Conservation (phyloP, 177 flowering plant genomes). For the Vitis hybrid region DNA sequence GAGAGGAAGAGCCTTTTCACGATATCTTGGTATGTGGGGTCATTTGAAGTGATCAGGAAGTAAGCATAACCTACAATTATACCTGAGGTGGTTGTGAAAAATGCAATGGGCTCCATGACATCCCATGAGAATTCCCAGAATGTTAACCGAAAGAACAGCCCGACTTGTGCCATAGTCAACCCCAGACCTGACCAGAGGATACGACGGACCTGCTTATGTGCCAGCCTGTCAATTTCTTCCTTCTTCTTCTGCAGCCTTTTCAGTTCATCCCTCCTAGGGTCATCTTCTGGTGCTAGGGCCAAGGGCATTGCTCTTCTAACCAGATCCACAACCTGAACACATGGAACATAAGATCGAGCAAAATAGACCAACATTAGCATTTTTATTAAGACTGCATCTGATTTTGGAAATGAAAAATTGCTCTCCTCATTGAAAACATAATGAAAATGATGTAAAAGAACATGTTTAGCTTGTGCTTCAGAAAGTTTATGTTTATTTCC, state of each 20-base stretch:
- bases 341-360: neutral
- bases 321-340: conserved; percentile 68
- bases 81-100: conserved; percentile 65
- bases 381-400: no score
- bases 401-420: no score
- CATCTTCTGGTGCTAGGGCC: conserved; percentile 65
- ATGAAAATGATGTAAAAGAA: no score
- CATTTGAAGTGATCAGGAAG: conserved; percentile 78
- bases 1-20: conserved; percentile 72
- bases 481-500: no score
- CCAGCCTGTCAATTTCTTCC: conserved; percentile 70
- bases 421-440: no score
- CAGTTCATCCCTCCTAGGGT: conserved; percentile 70
- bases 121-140: conserved; percentile 99
- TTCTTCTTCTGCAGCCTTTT: conserved; percentile 57
- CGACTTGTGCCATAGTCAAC: conserved; percentile 52
- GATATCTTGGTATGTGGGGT: conserved; percentile 83
- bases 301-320: conserved; percentile 77
- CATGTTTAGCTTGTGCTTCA: no score
- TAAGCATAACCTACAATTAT: conserved; percentile 76
- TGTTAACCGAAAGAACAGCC: conserved; percentile 82
- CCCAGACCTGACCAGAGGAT: conserved; percentile 79
- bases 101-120: conserved; percentile 91
- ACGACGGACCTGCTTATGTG: conserved; percentile 74
- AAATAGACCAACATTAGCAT: neutral